Base-by-base conservation (phyloP, 495 filamentous ascomycete species). In the Talaromyces proteolyticus region DNA sequence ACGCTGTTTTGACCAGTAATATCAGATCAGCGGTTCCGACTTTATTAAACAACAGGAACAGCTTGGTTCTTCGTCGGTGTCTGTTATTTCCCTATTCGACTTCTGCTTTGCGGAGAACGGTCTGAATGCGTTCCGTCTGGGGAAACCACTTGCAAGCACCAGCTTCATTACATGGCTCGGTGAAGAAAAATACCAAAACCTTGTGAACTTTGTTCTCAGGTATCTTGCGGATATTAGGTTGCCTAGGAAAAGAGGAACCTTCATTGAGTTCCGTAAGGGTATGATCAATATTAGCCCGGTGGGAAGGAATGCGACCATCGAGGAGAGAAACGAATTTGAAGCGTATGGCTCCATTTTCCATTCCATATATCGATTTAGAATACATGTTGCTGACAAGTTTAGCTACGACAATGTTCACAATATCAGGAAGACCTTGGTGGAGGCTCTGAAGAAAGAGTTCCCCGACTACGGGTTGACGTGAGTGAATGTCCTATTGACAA, bases 71-170 rank as follows among this genome's bases (percentile, higher is more conserved):
- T 49, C 67, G 23, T 56, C 63, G 24, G 74, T 85, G 42, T 66
- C 81, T 60, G 89, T 91, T 6, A 89, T 82, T 5, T 64, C 78
- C 37, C 81, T 96, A 51, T 98, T 97, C 73, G 92, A 97, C 72
- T 96, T 88, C 72, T 92, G 87, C 76, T 97, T 97, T 74, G 70
- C 89, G 47, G 92, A 97, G 72, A 96, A 97, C 70, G 92, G 93
- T 2, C 80, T 98, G 50, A 91, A 85, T 0, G 92, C 91, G n/a
- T 93, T 75, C 74, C 88, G 88, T 55, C 62, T 89, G 58, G 92
- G 92, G 53, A 62, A 79, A 57, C 72, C 75, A 44, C 77, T 98
- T 16, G 70, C 84, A 2, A 81, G 79, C 56, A 82, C 82, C 59
- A 86, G 75, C 69, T 98, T 97, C 79, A 96, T 98, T 69, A 63